A percentile compares a stretch with the other conserved stretches of the same genome.
These are phyloP conservation scores for Pascua sp. DNA, from an alignment of 1,284 basidiomycete genomes.

Conservation along the genomic window DNA sequence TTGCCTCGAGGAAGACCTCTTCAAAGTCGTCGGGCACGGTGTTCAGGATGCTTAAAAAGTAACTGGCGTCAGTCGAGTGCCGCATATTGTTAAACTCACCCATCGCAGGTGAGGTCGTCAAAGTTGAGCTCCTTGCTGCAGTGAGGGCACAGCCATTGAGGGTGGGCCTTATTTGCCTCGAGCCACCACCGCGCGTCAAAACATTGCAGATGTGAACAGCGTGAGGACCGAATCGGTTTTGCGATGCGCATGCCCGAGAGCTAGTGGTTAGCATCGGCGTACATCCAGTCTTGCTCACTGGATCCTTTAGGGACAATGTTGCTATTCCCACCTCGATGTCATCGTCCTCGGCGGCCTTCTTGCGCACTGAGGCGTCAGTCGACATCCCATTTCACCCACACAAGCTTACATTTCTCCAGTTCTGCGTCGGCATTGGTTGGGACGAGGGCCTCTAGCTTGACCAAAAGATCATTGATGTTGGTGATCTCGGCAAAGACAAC, in stretches of 20 bases:
- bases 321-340: constrained; percentile 83
- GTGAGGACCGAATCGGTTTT: constrained; percentile 76
- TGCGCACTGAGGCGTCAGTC: constrained; percentile 57
- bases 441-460: constrained; percentile 26
- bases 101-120: constrained; percentile 85
- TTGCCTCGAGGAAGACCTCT: constrained; percentile 86
- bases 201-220: constrained; percentile 89
- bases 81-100: constrained; percentile 56
- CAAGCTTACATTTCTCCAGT: constrained; percentile 14
- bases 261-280: constrained; percentile 49
- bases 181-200: constrained; percentile 96
- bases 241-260: constrained; percentile 83
- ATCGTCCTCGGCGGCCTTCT: constrained; percentile 64
- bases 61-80: constrained; percentile 15
- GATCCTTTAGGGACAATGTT: constrained; percentile 85
- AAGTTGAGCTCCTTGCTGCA: constrained; percentile 76
- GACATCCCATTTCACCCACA: background rate
- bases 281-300: constrained; percentile 57
- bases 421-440: constrained; percentile 27
- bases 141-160: constrained; percentile 94
- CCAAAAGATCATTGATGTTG: constrained; percentile 63
- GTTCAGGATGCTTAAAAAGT: constrained; percentile 31
- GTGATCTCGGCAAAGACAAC: constrained; percentile 76
- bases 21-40: constrained; percentile 68
- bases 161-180: constrained; percentile 91